A percentile compares a stretch with the other conserved stretches of the same genome.
Evolutionary conservation across 2,329 filamentous ascomycete genomes (phyloP).

Genomic region (Fusarium pseudonygamai): DNA sequence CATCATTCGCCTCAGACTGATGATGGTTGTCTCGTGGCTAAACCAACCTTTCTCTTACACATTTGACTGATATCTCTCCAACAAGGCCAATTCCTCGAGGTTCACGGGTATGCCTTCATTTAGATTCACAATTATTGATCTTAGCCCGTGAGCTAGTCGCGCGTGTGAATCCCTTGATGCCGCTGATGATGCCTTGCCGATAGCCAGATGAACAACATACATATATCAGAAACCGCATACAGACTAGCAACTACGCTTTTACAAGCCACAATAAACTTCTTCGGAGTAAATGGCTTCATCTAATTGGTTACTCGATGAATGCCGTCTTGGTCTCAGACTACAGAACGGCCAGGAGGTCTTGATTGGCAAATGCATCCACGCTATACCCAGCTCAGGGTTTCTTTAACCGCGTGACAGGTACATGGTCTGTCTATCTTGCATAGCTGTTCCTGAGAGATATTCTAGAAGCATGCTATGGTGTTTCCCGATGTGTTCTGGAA

Average conservation of each 20-base stretch:
- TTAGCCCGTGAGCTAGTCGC: no score
- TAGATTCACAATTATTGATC: no score
- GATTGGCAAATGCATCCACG: background rate
- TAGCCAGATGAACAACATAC: background rate
- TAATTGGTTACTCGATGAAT: background rate
- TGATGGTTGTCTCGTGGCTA: no score
- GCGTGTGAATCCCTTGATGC: no score
- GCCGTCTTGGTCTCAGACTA: background rate
- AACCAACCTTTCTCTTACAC: no score
- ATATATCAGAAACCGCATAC: background rate
- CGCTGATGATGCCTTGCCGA: rapidly evolving
- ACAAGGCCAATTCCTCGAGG: no score
- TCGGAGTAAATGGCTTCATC: rapidly evolving
- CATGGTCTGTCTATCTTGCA: rapidly evolving
- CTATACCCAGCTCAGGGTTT: background rate
- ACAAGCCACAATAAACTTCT: background rate
- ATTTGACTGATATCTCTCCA: no score
- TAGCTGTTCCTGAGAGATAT: rapidly evolving
- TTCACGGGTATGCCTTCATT: no score
- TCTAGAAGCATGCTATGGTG: background rate
- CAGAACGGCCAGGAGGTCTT: no score
- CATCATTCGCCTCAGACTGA: rapidly evolving
- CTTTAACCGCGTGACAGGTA: background rate
- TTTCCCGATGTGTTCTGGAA: background rate
- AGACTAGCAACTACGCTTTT: background rate